phyloP scores from a whole-genome alignment of 2,329 filamentous ascomycete genomes.

The Pseudogymnoascus destructans region DNA sequence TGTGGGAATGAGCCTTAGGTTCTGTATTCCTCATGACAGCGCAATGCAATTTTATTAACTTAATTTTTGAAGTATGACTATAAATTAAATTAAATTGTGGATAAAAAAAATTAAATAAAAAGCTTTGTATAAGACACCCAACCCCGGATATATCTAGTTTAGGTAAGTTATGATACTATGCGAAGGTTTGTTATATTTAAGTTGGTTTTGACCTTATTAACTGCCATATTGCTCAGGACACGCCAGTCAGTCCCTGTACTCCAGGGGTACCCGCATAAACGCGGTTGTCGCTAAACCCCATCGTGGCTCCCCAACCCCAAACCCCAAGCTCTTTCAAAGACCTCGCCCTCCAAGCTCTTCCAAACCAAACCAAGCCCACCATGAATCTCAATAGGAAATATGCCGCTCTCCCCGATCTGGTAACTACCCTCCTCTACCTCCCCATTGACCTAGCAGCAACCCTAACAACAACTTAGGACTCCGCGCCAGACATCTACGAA shows the following conservation, averaged over 20 bases:
- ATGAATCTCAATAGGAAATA: constrained; percentile 77
- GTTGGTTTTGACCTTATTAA: not conserved
- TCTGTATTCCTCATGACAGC: not conserved
- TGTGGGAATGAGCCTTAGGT: not conserved
- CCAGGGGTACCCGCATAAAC: not conserved
- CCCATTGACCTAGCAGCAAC: constrained; percentile 3
- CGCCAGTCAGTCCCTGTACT: not conserved
- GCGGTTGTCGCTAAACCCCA: constrained; percentile 7
- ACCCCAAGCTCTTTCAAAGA: not conserved
- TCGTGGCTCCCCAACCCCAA: constrained; percentile 1
- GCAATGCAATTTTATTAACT: not conserved
- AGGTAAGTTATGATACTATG: not conserved
- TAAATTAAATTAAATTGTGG: not conserved
- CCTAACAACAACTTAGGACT: constrained; percentile 45
- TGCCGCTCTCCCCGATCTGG: constrained; percentile 66
- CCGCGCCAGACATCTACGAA: constrained; percentile 90
- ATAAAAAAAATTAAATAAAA: not conserved
- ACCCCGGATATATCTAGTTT: not conserved
- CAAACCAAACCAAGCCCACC: constrained; percentile 12
- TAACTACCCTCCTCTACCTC: constrained; percentile 27
- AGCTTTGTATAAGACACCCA: not conserved
- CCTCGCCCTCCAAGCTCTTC: not conserved
- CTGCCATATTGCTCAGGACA: not conserved
- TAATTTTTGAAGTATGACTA: not conserved
- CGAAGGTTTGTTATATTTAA: not conserved